Percentiles rank a stretch among this genome's conserved stretches.
Conservation (phyloP, 495 filamentous ascomycete genomes). For the Penicillium canescens region DNA sequence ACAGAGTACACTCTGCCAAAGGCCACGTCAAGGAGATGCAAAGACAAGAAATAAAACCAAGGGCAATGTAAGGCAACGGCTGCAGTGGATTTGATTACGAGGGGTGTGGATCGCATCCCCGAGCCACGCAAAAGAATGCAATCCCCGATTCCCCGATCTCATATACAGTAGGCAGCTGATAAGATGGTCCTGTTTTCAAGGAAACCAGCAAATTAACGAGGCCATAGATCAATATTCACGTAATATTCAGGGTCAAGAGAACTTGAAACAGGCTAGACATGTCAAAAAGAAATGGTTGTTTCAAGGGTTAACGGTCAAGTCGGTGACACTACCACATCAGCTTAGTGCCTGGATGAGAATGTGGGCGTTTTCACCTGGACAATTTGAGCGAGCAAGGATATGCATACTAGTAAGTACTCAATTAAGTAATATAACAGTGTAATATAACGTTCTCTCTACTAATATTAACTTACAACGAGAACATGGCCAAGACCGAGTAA, state of each 20-base stretch:
- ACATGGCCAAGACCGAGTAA: no score
- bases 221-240: background rate
- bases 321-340: background rate
- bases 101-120: conserved; percentile 13
- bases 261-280: conserved; percentile 8
- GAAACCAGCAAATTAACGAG: background rate
- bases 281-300: background rate
- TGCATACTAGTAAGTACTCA: background rate
- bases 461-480: no score
- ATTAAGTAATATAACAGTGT: no score
- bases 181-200: conserved; percentile 3
- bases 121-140: conserved; percentile 25
- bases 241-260: background rate
- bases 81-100: conserved; percentile 20
- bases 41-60: conserved; percentile 11
- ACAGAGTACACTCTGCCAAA: background rate
- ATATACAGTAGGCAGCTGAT: conserved; percentile 6
- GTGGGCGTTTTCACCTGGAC: background rate
- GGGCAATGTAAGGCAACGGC: background rate
- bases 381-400: background rate
- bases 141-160: background rate
- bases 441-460: no score
- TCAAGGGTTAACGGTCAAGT: background rate
- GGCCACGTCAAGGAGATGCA: conserved; percentile 14
- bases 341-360: background rate